These are phyloP conservation scores for Basipetospora chlamydospora DNA, from an alignment of 2,329 filamentous ascomycete species.

Conservation along the genomic window DNA sequence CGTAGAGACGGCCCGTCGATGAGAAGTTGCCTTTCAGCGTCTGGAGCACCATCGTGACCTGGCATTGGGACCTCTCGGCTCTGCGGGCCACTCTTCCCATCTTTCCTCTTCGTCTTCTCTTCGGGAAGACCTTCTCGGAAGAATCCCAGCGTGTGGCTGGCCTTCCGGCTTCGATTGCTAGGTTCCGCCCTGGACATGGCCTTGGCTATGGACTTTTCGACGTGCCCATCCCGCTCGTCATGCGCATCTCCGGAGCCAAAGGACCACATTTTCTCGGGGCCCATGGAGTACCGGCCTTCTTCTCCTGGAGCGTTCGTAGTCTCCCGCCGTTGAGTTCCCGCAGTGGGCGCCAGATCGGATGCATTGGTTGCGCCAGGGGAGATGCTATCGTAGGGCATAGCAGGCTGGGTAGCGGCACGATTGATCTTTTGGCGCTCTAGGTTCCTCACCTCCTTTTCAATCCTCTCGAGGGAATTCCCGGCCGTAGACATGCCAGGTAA, in stretches of 20 bases:
- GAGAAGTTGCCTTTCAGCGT: too few relatives aligned
- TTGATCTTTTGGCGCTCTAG: constrained; percentile 1
- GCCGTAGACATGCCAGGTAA: too few relatives aligned
- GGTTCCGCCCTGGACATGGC: constrained; percentile 46
- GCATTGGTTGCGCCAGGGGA: constrained; percentile 6
- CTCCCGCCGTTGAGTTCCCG: too few relatives aligned
- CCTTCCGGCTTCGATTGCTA: constrained; percentile 50
- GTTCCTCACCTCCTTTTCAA: constrained; percentile 3
- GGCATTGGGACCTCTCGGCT: too few relatives aligned
- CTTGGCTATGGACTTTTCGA: constrained; percentile 51
- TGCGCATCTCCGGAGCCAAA: constrained; percentile 38
- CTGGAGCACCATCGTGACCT: too few relatives aligned
- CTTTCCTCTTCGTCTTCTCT: constrained; percentile 40
- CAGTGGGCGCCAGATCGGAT: too few relatives aligned
- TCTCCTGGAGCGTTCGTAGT: constrained; percentile 7
- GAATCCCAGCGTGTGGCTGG: constrained; percentile 51
- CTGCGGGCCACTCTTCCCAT: constrained; percentile 21
- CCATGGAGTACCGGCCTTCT: constrained; percentile 12
- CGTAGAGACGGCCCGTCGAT: too few relatives aligned
- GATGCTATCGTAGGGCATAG: constrained; percentile 10
- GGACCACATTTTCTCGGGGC: constrained; percentile 47
- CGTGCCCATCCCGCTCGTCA: constrained; percentile 37
- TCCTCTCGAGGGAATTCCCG: constrained; percentile 1
- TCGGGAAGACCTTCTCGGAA: constrained; percentile 51
- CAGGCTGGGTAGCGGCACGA: not conserved